These are phyloP conservation scores for Cicer bijugum DNA, from an alignment of 306 rosid species.

Conservation along the genomic window DNA sequence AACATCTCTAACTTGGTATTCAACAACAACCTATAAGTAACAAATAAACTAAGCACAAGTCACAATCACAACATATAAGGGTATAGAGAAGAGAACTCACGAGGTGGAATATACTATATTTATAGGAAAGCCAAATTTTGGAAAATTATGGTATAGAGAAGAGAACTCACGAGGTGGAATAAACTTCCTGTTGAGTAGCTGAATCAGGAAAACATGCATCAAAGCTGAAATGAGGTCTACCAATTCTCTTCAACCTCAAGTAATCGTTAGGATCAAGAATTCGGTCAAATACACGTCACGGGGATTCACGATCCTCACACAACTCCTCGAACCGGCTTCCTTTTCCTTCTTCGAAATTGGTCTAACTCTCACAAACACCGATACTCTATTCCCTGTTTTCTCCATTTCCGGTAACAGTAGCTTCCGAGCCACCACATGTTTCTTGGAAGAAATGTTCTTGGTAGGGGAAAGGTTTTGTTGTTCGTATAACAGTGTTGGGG, in stretches of 20 bases:
- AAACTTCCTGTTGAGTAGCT: constrained; percentile 75
- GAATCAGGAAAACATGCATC: constrained; percentile 81
- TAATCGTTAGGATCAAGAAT: constrained; percentile 69
- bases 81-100: too few species aligned
- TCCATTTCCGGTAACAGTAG: constrained; percentile 50
- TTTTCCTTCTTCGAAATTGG: constrained; percentile 82
- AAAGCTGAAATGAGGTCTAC: constrained; percentile 73
- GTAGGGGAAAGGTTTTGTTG: constrained; percentile 48
- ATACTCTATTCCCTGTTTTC: constrained; percentile 59
- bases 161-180: constrained; percentile 79
- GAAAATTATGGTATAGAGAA: background rate
- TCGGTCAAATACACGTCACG: constrained; percentile 83
- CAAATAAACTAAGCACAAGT: constrained; percentile 13
- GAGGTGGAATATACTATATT: too few species aligned
- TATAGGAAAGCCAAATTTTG: background rate
- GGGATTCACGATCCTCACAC: constrained; percentile 64
- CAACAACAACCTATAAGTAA: constrained; percentile 69
- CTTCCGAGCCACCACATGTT: constrained; percentile 55
- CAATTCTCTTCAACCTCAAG: constrained; percentile 76
- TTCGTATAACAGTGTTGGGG: constrained; percentile 73
- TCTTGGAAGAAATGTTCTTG: constrained; percentile 50
- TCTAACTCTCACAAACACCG: constrained; percentile 88
- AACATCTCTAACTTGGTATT: constrained; percentile 77
- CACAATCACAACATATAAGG: constrained; percentile 2
- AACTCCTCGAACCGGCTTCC: constrained; percentile 74